phyloP scores from a whole-genome alignment of 1,139 yeast genomes.

The Nakaseomyces nivariensis region DNA sequence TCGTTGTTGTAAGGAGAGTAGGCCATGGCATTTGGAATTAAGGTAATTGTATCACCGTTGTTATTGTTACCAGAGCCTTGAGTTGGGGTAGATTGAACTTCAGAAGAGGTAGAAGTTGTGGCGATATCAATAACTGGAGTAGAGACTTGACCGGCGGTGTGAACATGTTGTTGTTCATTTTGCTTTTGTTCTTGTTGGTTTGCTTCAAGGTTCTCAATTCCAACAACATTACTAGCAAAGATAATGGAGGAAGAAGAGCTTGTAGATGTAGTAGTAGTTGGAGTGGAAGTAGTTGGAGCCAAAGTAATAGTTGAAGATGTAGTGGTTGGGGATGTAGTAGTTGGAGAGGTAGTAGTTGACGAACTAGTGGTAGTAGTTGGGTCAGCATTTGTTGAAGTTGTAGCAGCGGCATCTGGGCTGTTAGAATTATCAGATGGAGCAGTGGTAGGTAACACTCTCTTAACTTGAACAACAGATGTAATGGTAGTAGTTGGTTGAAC shows the following conservation, averaged over 20 bases:
- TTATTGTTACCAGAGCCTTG: conserved; percentile 9
- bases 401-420: conserved; percentile 6
- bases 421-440: conserved; percentile 9
- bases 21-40: conserved; percentile 48
- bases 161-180: conserved; percentile 3
- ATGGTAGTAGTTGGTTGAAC: conserved; percentile 29
- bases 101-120: conserved; percentile 11
- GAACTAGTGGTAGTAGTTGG: neutral
- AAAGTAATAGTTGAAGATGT: neutral
- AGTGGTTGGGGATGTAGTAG: neutral
- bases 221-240: conserved; percentile 1
- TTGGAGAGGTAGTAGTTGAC: neutral
- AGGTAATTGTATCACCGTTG: conserved; percentile 21
- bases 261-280: neutral
- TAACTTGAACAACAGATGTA: conserved; percentile 11
- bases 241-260: neutral
- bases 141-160: neutral
- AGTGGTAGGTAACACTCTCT: neutral
- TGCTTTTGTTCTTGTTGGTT: neutral
- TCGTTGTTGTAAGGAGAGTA: conserved; percentile 74
- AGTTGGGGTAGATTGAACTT: conserved; percentile 5
- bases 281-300: neutral
- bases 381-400: conserved; percentile 8
- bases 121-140: conserved; percentile 1
- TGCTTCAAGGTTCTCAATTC: neutral